Conservation (phyloP, 306 rosid genomes). For the Astragalus glycyphyllos region DNA sequence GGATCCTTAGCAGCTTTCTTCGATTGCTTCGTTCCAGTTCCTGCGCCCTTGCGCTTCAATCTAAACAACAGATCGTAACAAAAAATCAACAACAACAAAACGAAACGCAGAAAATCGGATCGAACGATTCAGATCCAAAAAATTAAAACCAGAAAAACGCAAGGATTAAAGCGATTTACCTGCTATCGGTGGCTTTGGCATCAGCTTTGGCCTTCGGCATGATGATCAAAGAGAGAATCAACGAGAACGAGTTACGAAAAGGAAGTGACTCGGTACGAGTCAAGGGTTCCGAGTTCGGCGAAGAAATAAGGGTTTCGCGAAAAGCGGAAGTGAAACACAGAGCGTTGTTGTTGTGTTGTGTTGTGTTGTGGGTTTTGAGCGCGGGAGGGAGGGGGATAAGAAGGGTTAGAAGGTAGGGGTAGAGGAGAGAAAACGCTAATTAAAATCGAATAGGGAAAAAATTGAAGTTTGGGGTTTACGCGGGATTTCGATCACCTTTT, state of each 20-base stretch:
- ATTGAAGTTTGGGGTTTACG: conserved; percentile 82
- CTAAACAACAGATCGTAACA: conserved; percentile 37
- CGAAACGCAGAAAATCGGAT: background rate
- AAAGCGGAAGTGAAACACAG: conserved; percentile 7
- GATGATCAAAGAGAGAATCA: conserved; percentile 40
- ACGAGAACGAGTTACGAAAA: background rate
- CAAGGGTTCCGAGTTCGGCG: conserved; percentile 31
- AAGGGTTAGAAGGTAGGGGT: conserved; percentile 50
- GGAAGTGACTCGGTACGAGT: conserved; percentile 36
- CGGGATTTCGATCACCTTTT: conserved; percentile 71
- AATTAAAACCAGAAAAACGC: background rate
- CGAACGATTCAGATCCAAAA: conserved; percentile 31
- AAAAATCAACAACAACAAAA: background rate
- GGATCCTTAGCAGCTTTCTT: conserved; percentile 90
- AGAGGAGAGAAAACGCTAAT: conserved; percentile 45
- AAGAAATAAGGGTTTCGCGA: conserved; percentile 20
- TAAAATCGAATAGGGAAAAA: conserved; percentile 41
- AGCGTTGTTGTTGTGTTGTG: conserved; percentile 41
- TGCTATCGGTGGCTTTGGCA: conserved; percentile 50
- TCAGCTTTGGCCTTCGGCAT: conserved; percentile 77
- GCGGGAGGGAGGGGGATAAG: conserved; percentile 48
- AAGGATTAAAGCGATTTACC: conserved; percentile 28
- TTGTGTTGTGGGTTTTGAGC: conserved; percentile 38
- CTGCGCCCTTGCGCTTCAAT: conserved; percentile 76
- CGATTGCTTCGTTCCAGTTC: conserved; percentile 59